Percentiles rank a stretch among this genome's conserved stretches.
These are phyloP conservation scores for Vigna reflexopilosa DNA, from an alignment of 306 rosid species.

Conservation along the genomic window DNA sequence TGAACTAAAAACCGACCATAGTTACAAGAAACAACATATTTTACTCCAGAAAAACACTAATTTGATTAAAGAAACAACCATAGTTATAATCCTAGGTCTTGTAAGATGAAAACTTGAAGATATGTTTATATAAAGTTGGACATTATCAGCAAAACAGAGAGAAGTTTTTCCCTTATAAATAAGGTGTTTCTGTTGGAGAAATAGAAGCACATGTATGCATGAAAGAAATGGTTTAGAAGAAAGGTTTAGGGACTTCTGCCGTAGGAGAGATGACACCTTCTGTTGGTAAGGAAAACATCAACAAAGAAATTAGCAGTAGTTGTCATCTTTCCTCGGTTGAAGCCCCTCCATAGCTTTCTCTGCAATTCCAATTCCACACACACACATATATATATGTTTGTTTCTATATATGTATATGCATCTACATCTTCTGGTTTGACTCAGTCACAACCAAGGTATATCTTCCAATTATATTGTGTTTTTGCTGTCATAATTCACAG, in stretches of 20 bases:
- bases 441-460: no score
- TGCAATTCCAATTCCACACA: not conserved
- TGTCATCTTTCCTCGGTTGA: constrained; percentile 63
- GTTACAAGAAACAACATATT: not conserved
- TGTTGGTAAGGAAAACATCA: not conserved
- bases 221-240: not conserved
- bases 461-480: not conserved
- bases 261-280: constrained; percentile 57
- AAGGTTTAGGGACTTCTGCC: constrained; percentile 50
- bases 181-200: not conserved
- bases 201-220: not conserved
- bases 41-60: not conserved
- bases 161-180: constrained; percentile 13
- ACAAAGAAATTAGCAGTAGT: constrained; percentile 9
- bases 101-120: not conserved
- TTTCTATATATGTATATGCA: not conserved
- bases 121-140: not conserved
- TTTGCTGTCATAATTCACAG: not conserved
- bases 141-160: not conserved
- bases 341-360: constrained; percentile 39
- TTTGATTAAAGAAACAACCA: not conserved
- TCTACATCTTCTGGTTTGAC: not conserved
- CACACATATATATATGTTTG: no score
- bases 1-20: no score
- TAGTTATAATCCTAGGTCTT: not conserved